Evolutionary conservation across 768 basidiomycete genomes (phyloP).

Genomic region (Sporobolomyces phaffii): DNA sequence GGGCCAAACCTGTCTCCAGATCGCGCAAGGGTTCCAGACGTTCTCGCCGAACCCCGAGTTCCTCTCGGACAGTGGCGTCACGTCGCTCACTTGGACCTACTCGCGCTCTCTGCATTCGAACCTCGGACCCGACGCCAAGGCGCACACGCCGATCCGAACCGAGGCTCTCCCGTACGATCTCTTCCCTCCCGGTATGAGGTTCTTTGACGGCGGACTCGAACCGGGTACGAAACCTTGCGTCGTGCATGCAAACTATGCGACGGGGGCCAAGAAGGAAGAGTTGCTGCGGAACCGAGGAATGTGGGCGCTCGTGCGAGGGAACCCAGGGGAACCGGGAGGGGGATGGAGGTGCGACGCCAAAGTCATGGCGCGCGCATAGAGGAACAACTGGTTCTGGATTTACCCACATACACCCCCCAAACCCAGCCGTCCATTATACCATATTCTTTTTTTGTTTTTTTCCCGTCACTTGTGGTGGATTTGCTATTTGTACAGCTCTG

Average conservation of each 20-base stretch:
- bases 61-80: conserved; percentile 8
- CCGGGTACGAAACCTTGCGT: conserved; percentile 32
- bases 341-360: conserved; percentile 27
- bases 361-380: conserved; percentile 22
- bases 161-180: conserved; percentile 31
- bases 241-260: conserved; percentile 40
- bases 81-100: background rate
- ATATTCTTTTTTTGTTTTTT: no score
- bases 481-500: no score
- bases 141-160: conserved; percentile 13
- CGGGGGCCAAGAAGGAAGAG: conserved; percentile 27
- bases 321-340: background rate
- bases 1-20: conserved; percentile 23
- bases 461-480: no score
- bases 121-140: background rate
- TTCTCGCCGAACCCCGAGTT: conserved; percentile 7
- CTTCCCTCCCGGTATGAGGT: conserved; percentile 38
- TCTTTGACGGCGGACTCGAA: conserved; percentile 33
- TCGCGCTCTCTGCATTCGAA: background rate
- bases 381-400: no score
- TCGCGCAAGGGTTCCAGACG: conserved; percentile 18
- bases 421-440: no score
- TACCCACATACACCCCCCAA: no score
- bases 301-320: conserved; percentile 31
- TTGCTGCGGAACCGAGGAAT: conserved; percentile 29